Base-by-base conservation (phyloP, 768 basidiomycete genomes). In the Phylloporus arenicola region DNA sequence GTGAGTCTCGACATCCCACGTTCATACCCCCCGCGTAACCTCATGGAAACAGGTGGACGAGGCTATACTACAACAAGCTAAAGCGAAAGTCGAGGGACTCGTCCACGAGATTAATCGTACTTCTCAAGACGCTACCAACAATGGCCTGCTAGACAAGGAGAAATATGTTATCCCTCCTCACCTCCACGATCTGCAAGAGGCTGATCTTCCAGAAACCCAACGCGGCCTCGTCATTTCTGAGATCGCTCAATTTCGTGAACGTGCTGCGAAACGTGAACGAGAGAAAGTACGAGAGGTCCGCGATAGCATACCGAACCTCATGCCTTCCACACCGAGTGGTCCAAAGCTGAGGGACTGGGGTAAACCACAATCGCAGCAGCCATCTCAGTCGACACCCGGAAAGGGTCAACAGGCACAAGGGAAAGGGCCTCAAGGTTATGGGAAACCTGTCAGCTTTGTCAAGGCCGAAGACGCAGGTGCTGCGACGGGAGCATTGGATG, bases 151-250 rank as follows among this genome's bases (percentile, higher is more conserved):
- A 47, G 86, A 89, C 69, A 85, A 87, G 62, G 88, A 92, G 70
- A 84, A 86, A 78, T 89, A 90, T 65, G 78, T 90, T 55, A 91
- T 96, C 38, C 92, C 92, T 22, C 89, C 91, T n/a, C 96, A 99
- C 70, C 78, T 98, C 17, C 91, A 92, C 69, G 96, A 98, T 70
- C 77, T 99, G 38, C 88, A 92, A 64, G 93, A 96, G 71, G 90
- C 92, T 46, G 96, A 99, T 64, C 80, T 99, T 38, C 95, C 96
- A 20, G 96, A 99, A 72, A 90, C 90, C 0, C 75, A 82, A 60
- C 86, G 95, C 31, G 92, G 88, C 6, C 84, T 93, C 47, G 93
- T 98, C 53, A 89, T 97, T 54, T 91, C 89, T 27, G 93, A 97
- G 65, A 99, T 99, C 53, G 92, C 93, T 0, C 86, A 92, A 59